Evolutionary conservation across 202 grass and related monocot genomes (phyloP), one percentile per base, ranked within the genome.

Genomic region (Setaria italica): DNA sequence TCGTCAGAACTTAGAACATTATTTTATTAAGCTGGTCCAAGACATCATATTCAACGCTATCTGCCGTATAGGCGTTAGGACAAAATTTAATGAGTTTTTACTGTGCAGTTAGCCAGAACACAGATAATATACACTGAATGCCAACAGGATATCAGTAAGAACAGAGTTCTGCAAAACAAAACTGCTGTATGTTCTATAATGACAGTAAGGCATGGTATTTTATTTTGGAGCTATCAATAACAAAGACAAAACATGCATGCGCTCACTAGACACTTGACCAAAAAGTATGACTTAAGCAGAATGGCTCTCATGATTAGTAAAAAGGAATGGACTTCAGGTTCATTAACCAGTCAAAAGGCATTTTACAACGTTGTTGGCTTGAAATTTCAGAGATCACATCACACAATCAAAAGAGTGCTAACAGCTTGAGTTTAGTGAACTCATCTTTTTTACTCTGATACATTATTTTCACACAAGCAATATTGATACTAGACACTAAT

Each of bases 371-470:
- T 25, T 17, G 2, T 76, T 76, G 29, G 29, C 20, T 30, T 58
- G 25, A 29, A 72, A 35, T 47, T 43, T 47, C 51, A 76, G 7
- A 57, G 5, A 50, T 3, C 29, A 49, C 12, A 49, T 17, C 4
- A 41, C 39, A 53, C 57, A 37, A 45, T 59, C 10, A 41, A 41
- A 41, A 41, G 39, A 41, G 8, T 72, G 55, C 4, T 35, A 78
- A 43, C 60, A 82, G 14, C 20, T 87, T 55, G 4, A 5, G 46
- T 84, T 39, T 55, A 30, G 79, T 49, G 49, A 75, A 29, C 45
- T 68, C 10, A 41, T 41, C 39, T 4, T 21, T 81, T 33, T 76
- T 30, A 43, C 4, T 70, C 63, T n/a, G 6, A 76, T 64, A 69
- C n/a, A n/a, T 80, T 48, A 42, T 25, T 80, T 79, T 12, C 32